These are phyloP conservation scores for Leishmania tropica DNA, from an alignment of 208 protist genomes.

Conservation along the genomic window DNA sequence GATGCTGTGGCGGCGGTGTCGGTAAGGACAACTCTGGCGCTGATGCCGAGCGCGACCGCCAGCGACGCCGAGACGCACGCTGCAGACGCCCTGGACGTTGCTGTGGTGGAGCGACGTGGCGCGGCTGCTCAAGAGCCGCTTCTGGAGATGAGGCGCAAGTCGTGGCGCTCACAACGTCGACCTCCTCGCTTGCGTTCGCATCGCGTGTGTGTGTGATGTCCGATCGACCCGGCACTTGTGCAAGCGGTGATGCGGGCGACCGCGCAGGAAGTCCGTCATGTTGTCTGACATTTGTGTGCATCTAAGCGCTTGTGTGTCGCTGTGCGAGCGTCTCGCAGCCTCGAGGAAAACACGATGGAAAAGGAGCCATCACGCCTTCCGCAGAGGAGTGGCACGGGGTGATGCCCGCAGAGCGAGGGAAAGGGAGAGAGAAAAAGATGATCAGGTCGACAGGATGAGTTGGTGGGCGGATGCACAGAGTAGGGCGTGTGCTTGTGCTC, in stretches of 20 bases:
- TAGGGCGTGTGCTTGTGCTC: not conserved
- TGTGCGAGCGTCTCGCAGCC: not conserved
- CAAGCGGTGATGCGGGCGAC: not conserved
- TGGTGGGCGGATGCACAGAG: not conserved
- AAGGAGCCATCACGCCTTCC: too few species aligned
- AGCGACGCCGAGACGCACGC: not conserved
- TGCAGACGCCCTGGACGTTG: not conserved
- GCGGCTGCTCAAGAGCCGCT: not conserved
- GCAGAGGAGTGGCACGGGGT: not conserved
- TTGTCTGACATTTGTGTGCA: not conserved
- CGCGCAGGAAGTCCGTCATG: not conserved
- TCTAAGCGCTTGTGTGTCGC: not conserved
- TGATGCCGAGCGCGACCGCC: not conserved
- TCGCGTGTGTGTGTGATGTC: not conserved
- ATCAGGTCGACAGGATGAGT: not conserved
- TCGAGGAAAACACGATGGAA: not conserved
- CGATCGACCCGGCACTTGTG: not conserved
- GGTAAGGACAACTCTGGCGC: not conserved
- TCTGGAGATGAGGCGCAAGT: conserved; percentile 3
- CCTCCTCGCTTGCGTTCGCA: not conserved
- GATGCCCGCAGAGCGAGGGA: not conserved
- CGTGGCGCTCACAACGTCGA: conserved; percentile 6
- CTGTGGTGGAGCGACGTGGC: not conserved
- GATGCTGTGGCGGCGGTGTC: not conserved
- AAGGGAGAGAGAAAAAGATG: conserved; percentile 4